Percentiles rank a stretch among this genome's conserved stretches.
phyloP scores from a whole-genome alignment of 352 stramenopile species.

The Elongisporangium anandrum region DNA sequence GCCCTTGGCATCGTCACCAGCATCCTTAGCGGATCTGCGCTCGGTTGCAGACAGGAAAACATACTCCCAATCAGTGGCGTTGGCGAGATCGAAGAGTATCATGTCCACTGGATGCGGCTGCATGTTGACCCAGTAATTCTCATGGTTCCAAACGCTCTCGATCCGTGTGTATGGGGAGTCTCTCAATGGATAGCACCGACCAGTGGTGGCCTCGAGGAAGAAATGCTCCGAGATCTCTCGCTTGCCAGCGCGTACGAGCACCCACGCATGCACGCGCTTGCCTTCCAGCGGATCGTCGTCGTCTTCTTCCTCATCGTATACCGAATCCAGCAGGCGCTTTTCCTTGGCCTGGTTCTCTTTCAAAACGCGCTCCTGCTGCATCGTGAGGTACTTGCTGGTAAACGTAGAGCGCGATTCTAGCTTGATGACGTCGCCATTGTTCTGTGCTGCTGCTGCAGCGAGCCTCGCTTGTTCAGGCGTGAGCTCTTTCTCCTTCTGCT shows the following conservation, averaged over 20 bases:
- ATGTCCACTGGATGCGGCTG: slow-evolving; percentile 62
- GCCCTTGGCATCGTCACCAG: slow-evolving; percentile 42
- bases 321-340: slow-evolving; percentile 31
- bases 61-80: slow-evolving; percentile 89
- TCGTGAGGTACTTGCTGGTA: slow-evolving; percentile 60
- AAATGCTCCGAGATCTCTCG: slow-evolving; percentile 79
- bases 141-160: slow-evolving; percentile 91
- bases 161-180: slow-evolving; percentile 84
- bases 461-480: slow-evolving; percentile 7
- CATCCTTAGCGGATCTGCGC: slow-evolving; percentile 44
- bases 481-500: slow-evolving; percentile 29
- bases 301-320: slow-evolving; percentile 61
- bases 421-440: slow-evolving; percentile 18
- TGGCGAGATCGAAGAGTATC: slow-evolving; percentile 80
- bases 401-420: slow-evolving; percentile 56
- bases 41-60: slow-evolving; percentile 84
- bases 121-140: slow-evolving; percentile 97
- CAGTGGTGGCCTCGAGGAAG: slow-evolving; percentile 93
- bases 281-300: slow-evolving; percentile 70
- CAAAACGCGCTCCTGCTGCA: slow-evolving; percentile 39
- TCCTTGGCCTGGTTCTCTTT: slow-evolving; percentile 38
- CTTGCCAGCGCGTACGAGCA: slow-evolving; percentile 90
- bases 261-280: slow-evolving; percentile 86
- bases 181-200: slow-evolving; percentile 69
- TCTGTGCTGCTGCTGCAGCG: slow-evolving; percentile 7